Evolutionary conservation across 176 grass and related monocot species (phyloP), one percentile per base, ranked within the genome.

Genomic region (Coix lacrymajobi): DNA sequence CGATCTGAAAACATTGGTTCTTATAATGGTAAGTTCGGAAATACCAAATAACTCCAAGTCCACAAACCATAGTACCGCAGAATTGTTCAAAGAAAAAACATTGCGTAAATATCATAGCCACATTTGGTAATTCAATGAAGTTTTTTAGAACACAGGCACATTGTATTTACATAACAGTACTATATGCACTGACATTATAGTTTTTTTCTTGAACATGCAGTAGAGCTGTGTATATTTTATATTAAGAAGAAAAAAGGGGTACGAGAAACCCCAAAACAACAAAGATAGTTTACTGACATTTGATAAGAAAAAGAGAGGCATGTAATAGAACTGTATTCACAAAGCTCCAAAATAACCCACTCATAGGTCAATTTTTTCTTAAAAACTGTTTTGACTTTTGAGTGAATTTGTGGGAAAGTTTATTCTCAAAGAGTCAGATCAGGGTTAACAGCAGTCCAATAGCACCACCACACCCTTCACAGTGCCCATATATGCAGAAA

Each of bases 61-160:
- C 62, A 69, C 12, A 73, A 85, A 86, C 66, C 11, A 79, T 25
- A 85, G 30, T 72, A 15, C 32, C 15, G 5, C 26, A 62, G 33
- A 58, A 73, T 11, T 56, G 25, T 65, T 80, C 17, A 16, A 4
- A 77, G 46, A 58, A 52, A 77, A 45, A 39, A 71, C 19, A 45
- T 41, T 78, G 26, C 20, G n/a, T 33, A 64, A 17, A 33, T 61
- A 60, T 39, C 57, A 58, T 43, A 77, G 15, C 83, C 26, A 26
- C 66, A 66, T 54, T 80, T 79, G 76, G 43, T 85, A 33, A 34
- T 73, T 52, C 24, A 70, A 17, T 72, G n/a, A 64, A 52, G 17
- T 63, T 26, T 20, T 57, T 48, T 44, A 52, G 11, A 41, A 40
- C 5, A 69, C 22, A 41, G 25, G 36, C 1, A 12, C 11, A 13